Evolutionary conservation across 2,329 filamentous ascomycete genomes (phyloP), one percentile per base, ranked within the genome.

Genomic region (Podosphaera fusca): DNA sequence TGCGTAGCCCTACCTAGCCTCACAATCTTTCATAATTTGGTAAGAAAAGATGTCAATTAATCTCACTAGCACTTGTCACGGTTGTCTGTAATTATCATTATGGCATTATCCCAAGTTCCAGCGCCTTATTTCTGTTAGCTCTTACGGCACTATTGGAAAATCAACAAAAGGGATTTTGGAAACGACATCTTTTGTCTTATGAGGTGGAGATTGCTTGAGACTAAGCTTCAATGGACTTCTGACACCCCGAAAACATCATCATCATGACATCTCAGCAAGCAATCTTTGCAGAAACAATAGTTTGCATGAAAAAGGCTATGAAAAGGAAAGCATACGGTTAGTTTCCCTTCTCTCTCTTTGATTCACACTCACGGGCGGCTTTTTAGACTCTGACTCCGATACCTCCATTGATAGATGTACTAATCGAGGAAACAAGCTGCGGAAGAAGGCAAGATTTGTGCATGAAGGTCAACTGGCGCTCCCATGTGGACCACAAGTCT

Each of bases 401-500:
- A 80, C 81, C 59, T 77, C 80, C 57, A 81, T 87, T 63, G 76
- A 81, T 59, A 75, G 77, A 63, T 78, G 77, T 63, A 83, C 80
- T 58, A 88, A 88, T 69, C 81, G 85, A 65, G 84, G 84, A 60
- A 80, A 87, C 69, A 90, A 89, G 68, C 74, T 90, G 51, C 86
- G 88, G 73, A 84, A 80, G 68, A 77, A 80, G 63, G 81, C 85
- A 50, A 77, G 80, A 63, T 85, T 85, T 66, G 77, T 84, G 51
- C 81, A 79, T 63, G 75, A 81, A 65, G 84, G 84, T 58, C 80
- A 82, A 64, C 73, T 88, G 60, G 79, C 83, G 49, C 76, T 79
- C 33, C 76, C 80, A 0, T 76, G 75, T 34, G 83, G 82, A 2
- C 79, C 81, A 49, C 76, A 80, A 62, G 76, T 79, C 10, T 87